A percentile compares a stretch with the other conserved stretches of the same genome.
Evolutionary conservation across 106 monocot genomes (phyloP).

Genomic region (Dioscorea zingiberensis): DNA sequence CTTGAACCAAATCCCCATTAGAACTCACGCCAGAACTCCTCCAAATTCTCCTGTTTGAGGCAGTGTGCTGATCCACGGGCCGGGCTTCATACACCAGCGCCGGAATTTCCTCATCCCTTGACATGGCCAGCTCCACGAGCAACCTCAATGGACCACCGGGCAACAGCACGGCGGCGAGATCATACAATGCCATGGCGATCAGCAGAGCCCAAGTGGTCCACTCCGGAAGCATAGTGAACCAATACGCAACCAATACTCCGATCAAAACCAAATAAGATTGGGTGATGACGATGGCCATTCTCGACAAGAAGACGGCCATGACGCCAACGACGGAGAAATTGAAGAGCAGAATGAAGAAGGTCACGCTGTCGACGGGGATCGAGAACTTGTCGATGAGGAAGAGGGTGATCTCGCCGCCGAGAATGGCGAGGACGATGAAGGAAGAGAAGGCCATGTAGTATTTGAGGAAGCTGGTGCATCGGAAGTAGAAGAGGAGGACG

Average conservation of each 20-base stretch:
- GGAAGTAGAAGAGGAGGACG: conserved; percentile 85
- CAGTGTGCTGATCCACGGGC: conserved; percentile 34
- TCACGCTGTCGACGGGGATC: conserved; percentile 46
- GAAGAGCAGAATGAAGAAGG: conserved; percentile 50
- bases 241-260: conserved; percentile 79
- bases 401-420: conserved; percentile 57
- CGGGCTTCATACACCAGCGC: conserved; percentile 92
- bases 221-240: conserved; percentile 87
- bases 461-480: conserved; percentile 61
- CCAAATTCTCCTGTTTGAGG: conserved; percentile 26
- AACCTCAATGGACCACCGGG: conserved; percentile 81
- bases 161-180: conserved; percentile 79
- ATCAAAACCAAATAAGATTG: conserved; percentile 75
- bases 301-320: conserved; percentile 28
- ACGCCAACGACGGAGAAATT: conserved; percentile 74
- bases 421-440: conserved; percentile 55
- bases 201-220: conserved; percentile 94
- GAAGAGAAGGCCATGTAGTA: conserved; percentile 74
- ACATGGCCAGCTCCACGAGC: conserved; percentile 85
- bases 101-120: conserved; percentile 85
- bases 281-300: conserved; percentile 46
- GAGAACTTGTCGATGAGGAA: conserved; percentile 41
- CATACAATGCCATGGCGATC: conserved; percentile 76
- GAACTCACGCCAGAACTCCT: conserved; percentile 19
- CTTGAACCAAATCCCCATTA: not conserved